Evolutionary conservation across 768 basidiomycete species (phyloP), one percentile per base, ranked within the genome.

Genomic region (Boletus insuetus): DNA sequence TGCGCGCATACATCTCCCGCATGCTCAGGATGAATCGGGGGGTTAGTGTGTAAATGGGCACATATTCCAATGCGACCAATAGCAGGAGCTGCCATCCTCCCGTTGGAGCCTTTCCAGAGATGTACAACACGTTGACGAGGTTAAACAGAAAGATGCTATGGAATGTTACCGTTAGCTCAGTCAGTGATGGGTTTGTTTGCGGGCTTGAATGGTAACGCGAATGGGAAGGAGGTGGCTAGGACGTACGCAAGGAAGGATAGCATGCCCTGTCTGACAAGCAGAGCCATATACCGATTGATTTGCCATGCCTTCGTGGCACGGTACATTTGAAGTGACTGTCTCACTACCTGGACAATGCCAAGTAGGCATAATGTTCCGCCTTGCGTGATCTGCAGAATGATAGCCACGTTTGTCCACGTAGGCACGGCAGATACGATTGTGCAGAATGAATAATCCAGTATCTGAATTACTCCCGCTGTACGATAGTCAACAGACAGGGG

Each of bases 211-310:
- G 38, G 13, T 9, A 29, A 29, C 9, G 16, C 2, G 22, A 6
- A 35, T 7, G 2, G 11, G 11, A 19, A 13, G 13, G n/a, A n/a
- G n/a, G 14, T 19, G 31, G 12, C 4, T 2, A 6, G n/a, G 12
- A 51, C 51, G 51, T 37, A 51, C 43, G 51, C 51, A 26, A 52
- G 13, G 24, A 45, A 52, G 13, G 24, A 52, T 17, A 45, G 35
- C 4, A 45, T 35, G 26, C 51, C 43, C 3, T 52, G 51, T 24
- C 11, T 45, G 24, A 20, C 26, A 7, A 52, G 34, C 6, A 45
- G n/a, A 24, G 2, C 6, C 34, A 38, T 45, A 17, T 52, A 52
- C 22, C 19, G 43, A 19, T 45, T 38, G 35, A 45, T 8, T 10
- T 52, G 24, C 51, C 26, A 52, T 16, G 12, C 11, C 14, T 34